Base-by-base conservation (phyloP, 495 filamentous ascomycete species). In the Hyaloscypha finlandica region DNA sequence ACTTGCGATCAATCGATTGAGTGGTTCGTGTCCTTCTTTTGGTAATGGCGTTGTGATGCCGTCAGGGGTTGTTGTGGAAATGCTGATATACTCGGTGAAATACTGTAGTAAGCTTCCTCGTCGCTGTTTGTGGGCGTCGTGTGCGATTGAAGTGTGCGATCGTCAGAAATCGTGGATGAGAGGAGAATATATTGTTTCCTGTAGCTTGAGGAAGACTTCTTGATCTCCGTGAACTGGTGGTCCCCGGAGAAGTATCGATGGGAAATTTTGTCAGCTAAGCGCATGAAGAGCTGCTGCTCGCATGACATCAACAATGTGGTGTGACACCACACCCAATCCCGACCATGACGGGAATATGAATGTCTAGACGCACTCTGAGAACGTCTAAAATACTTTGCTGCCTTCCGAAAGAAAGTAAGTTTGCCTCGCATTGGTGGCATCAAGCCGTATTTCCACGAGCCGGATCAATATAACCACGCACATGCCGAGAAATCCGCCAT, bases 191-290 rank as follows among this genome's bases (percentile, higher is more conserved):
- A 48, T 48, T 48, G 16, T 19, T 48, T 48, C 14, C 42, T 48
- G 42, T 6, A 48, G 42, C 42, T 48, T 48, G 35, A 11, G 42
- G 42, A 14, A 12, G 4, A 48, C 14, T 37, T 48, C 42, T 48
- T 19, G 42, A 12, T 19, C 42, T 14, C 42, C 42, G 42, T 48
- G 42, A 48, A 19, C 8, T 48, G 42, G 42, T 48, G 42, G 42
- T 48, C 8, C 4, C 35, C 63, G 63, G 63, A 65, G 54, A 65
- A 48, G 54, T 39, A 25, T 51, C 45, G 42, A 25, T 48, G 8
- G 16, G 42, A 48, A 14, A 14, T 32, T 63, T 16, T 51, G 63
- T 63, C 42, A 63, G 39, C 60, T 53, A 14, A 9, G 31, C 29
- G 51, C 60, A 63, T n/a, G 29, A 53, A 60, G 16, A 25, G 25